Evolutionary conservation across 306 rosid genomes (phyloP).

Genomic region (Medicago ruthenica): DNA sequence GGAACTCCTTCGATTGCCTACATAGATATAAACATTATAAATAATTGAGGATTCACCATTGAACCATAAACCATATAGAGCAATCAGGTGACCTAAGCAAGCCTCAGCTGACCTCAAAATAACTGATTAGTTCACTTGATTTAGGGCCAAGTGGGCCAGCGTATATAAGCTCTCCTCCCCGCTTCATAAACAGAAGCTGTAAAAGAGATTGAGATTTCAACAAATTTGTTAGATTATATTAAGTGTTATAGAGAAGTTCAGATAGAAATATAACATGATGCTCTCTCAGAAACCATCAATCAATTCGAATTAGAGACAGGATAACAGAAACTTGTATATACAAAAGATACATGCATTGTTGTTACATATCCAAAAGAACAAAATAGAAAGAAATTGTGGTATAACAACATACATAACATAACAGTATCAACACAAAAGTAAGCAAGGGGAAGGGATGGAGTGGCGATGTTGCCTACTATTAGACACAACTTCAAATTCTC

Average conservation of each 20-base stretch:
- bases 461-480: not conserved
- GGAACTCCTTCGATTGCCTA: slow-evolving; percentile 89
- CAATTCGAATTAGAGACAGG: not conserved
- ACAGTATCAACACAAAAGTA: slow-evolving; percentile 7
- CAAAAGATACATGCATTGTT: not conserved
- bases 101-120: slow-evolving; percentile 80
- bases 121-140: slow-evolving; percentile 80
- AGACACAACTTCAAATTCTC: slow-evolving; percentile 2
- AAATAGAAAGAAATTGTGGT: not conserved
- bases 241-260: slow-evolving; percentile 20
- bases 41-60: slow-evolving; percentile 40
- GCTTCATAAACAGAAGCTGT: slow-evolving; percentile 96
- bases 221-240: slow-evolving; percentile 27
- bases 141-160: slow-evolving; percentile 98
- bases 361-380: not conserved
- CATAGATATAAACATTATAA: slow-evolving; percentile 33
- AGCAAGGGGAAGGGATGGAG: not conserved
- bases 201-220: slow-evolving; percentile 43
- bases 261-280: slow-evolving; percentile 19
- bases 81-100: slow-evolving; percentile 22
- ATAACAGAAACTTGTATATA: slow-evolving; percentile 24
- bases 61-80: slow-evolving; percentile 36
- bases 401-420: slow-evolving; percentile 8
- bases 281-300: slow-evolving; percentile 19
- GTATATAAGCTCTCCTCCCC: slow-evolving; percentile 97